Conservation (phyloP, 1,139 yeast genomes). For the Diutina sp. region DNA sequence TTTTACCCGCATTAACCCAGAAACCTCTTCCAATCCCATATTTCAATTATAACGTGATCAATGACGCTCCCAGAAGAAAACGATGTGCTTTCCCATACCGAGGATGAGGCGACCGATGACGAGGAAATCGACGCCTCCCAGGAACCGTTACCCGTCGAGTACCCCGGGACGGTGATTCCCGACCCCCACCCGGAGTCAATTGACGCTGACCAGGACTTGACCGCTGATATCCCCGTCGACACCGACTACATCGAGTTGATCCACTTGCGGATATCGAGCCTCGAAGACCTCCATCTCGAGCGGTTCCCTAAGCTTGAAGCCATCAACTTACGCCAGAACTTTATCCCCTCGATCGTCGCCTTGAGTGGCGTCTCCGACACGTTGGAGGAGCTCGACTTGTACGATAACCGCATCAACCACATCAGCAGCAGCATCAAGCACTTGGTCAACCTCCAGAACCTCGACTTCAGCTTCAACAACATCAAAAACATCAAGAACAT, state of each 20-base stretch:
- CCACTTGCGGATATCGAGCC: conserved; percentile 61
- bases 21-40: neutral
- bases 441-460: conserved; percentile 39
- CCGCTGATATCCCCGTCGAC: conserved; percentile 50
- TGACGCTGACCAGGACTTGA: conserved; percentile 44
- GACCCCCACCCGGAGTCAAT: conserved; percentile 36
- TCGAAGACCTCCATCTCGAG: conserved; percentile 50
- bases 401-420: conserved; percentile 85
- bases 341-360: conserved; percentile 60
- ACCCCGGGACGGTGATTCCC: conserved; percentile 39
- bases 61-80: neutral
- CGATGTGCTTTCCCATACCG: conserved; percentile 7
- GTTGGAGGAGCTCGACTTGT: conserved; percentile 72
- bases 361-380: conserved; percentile 46
- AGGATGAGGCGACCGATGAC: conserved; percentile 9
- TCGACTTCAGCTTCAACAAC: conserved; percentile 86
- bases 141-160: conserved; percentile 13
- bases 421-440: conserved; percentile 58
- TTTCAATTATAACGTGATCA: neutral
- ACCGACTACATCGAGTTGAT: conserved; percentile 60
- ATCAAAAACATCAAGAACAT: conserved; percentile 79
- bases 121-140: conserved; percentile 15
- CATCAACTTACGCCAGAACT: conserved; percentile 75
- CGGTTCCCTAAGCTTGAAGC: conserved; percentile 46
- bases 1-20: neutral